Evolutionary conservation across 208 protist genomes (phyloP).

Genomic region (Tetramitus jugosus): DNA sequence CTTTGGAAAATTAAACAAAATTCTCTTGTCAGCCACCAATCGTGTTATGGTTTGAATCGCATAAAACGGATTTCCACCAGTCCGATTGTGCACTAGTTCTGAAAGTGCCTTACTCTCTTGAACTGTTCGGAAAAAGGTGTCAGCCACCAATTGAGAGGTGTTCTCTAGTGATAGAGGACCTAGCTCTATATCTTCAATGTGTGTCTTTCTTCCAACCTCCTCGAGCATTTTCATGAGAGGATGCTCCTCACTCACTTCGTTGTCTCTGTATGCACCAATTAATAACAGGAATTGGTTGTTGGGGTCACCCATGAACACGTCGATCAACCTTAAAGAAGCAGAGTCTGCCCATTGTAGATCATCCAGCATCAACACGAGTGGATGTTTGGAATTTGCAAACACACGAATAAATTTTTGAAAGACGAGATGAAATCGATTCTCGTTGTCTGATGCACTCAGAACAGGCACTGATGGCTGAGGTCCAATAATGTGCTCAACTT

Average conservation of each 20-base stretch:
- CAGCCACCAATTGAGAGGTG: neutral
- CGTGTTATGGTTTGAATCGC: neutral
- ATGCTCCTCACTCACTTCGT: neutral
- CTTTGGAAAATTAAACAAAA: neutral
- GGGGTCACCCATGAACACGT: neutral
- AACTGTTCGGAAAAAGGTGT: neutral
- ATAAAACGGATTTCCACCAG: constrained; percentile 1
- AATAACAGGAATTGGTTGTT: neutral
- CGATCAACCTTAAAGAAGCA: neutral
- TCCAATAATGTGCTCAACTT: neutral
- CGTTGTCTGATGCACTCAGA: neutral
- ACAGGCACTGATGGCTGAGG: neutral
- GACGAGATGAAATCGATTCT: neutral
- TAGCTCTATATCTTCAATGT: neutral
- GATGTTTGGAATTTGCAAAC: neutral
- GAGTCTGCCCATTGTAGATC: neutral
- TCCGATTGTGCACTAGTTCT: neutral
- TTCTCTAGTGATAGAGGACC: neutral
- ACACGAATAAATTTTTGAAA: neutral
- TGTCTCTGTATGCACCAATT: neutral
- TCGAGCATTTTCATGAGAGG: neutral
- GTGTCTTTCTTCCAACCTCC: neutral
- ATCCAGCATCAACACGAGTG: neutral
- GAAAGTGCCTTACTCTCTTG: neutral
- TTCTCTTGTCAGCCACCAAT: neutral